A percentile compares a stretch with the other conserved stretches of the same genome.
phyloP scores from a whole-genome alignment of 495 filamentous ascomycete genomes.

The Neurospora pannonica region DNA sequence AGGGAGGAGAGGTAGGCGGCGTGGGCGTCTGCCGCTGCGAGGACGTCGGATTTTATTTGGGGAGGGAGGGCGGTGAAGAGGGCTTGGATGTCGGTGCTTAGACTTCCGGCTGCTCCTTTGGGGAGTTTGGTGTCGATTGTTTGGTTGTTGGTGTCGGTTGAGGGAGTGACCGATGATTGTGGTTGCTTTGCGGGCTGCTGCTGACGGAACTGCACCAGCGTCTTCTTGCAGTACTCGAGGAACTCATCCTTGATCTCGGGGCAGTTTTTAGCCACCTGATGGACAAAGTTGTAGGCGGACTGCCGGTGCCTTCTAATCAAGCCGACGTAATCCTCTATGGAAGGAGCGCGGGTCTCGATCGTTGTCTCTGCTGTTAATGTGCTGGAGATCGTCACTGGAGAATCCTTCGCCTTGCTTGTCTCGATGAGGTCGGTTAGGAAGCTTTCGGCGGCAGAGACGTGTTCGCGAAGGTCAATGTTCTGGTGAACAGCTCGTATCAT shows the following conservation, averaged over 20 bases:
- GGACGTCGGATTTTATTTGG: slow-evolving; percentile 23
- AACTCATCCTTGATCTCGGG: slow-evolving; percentile 46
- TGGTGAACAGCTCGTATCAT: slow-evolving; percentile 56
- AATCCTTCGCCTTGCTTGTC: slow-evolving; percentile 26
- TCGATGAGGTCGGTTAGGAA: slow-evolving; percentile 55
- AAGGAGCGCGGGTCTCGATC: slow-evolving; percentile 26
- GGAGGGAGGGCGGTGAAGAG: slow-evolving; percentile 37
- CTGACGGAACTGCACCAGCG: slow-evolving; percentile 21
- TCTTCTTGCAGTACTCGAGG: slow-evolving; percentile 25
- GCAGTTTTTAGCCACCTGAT: slow-evolving; percentile 52
- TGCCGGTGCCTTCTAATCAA: slow-evolving; percentile 46
- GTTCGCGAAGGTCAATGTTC: slow-evolving; percentile 51
- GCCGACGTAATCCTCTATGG: slow-evolving; percentile 52
- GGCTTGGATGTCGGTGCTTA: slow-evolving; percentile 33
- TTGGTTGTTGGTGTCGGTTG: neutral
- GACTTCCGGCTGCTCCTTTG: slow-evolving; percentile 27
- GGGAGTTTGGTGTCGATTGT: neutral
- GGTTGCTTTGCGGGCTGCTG: neutral
- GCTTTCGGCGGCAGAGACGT: slow-evolving; percentile 44
- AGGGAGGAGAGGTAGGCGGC: slow-evolving; percentile 43
- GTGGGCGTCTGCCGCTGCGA: slow-evolving; percentile 40
- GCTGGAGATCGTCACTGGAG: neutral
- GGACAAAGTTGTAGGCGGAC: slow-evolving; percentile 50
- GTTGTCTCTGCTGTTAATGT: neutral
- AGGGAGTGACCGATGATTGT: neutral